Conservation (phyloP, 257 asterid genomes). For the Capsicum baccatum region DNA sequence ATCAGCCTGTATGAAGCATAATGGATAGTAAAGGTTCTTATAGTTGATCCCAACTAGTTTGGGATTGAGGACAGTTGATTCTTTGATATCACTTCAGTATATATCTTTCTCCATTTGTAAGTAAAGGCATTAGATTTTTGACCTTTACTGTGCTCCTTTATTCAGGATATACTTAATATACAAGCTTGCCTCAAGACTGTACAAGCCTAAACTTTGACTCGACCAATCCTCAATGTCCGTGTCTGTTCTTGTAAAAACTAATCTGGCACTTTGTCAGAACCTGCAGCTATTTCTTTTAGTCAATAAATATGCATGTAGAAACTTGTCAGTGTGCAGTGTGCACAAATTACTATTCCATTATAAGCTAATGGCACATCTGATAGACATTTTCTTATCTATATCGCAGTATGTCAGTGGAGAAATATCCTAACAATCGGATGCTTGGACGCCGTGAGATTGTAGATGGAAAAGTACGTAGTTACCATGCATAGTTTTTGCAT, state of each 20-base stretch:
- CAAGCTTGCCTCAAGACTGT: not conserved
- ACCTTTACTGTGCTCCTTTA: not conserved
- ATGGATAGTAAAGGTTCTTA: no score
- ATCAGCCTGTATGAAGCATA: no score
- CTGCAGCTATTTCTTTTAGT: constrained; percentile 19
- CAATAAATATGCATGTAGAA: not conserved
- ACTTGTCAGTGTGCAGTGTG: not conserved
- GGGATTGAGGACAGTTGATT: no score
- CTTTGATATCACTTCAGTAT: no score
- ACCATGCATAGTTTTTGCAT: constrained; percentile 31
- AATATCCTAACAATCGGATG: constrained; percentile 80
- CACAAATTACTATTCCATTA: not conserved
- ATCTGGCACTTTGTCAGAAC: constrained; percentile 2
- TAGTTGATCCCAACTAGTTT: no score
- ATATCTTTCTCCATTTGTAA: not conserved
- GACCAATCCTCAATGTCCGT: not conserved
- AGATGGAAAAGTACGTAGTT: constrained; percentile 72
- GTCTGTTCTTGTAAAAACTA: not conserved
- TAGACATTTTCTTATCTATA: constrained; percentile 28
- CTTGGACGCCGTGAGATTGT: constrained; percentile 83
- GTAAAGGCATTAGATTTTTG: not conserved
- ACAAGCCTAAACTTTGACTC: not conserved
- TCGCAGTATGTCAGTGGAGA: constrained; percentile 80
- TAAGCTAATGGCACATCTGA: not conserved
- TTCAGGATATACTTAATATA: not conserved